Evolutionary conservation across 2,329 filamentous ascomycete genomes (phyloP).

Genomic region (Aspergillus tanneri): DNA sequence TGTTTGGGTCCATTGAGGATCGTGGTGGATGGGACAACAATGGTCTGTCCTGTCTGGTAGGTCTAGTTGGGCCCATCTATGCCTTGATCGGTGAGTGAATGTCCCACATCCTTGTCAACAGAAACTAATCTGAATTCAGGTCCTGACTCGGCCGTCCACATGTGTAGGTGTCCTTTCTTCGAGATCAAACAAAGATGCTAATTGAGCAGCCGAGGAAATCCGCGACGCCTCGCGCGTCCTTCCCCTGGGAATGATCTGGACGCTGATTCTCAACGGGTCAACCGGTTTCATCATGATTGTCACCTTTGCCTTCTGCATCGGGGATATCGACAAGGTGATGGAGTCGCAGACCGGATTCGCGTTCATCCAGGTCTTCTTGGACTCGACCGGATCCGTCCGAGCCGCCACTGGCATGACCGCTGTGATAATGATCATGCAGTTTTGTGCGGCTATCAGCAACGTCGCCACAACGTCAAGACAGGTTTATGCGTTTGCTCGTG

Average conservation of each 20-base stretch:
- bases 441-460: conserved; percentile 38
- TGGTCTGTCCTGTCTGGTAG: conserved; percentile 42
- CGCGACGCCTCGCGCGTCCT: conserved; percentile 49
- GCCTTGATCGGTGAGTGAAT: conserved; percentile 23
- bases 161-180: conserved; percentile 22
- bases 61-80: conserved; percentile 28
- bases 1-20: conserved; percentile 40
- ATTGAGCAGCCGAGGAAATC: conserved; percentile 51
- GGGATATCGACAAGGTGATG: conserved; percentile 41
- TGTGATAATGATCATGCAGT: conserved; percentile 39
- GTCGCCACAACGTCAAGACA: conserved; percentile 37
- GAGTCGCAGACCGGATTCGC: conserved; percentile 48
- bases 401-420: conserved; percentile 48
- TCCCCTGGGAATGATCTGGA: conserved; percentile 50
- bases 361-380: conserved; percentile 44
- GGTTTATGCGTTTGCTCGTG: conserved; percentile 47
- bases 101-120: no score
- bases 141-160: conserved; percentile 37
- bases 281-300: conserved; percentile 49
- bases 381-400: conserved; percentile 19
- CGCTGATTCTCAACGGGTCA: conserved; percentile 49
- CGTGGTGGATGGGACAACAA: conserved; percentile 37
- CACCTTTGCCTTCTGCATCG: conserved; percentile 47
- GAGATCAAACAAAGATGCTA: background rate
- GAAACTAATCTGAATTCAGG: conserved; percentile 18